A percentile compares a stretch with the other conserved stretches of the same genome.
Evolutionary conservation across 495 filamentous ascomycete species (phyloP).

Genomic region (Penicillium salamii): DNA sequence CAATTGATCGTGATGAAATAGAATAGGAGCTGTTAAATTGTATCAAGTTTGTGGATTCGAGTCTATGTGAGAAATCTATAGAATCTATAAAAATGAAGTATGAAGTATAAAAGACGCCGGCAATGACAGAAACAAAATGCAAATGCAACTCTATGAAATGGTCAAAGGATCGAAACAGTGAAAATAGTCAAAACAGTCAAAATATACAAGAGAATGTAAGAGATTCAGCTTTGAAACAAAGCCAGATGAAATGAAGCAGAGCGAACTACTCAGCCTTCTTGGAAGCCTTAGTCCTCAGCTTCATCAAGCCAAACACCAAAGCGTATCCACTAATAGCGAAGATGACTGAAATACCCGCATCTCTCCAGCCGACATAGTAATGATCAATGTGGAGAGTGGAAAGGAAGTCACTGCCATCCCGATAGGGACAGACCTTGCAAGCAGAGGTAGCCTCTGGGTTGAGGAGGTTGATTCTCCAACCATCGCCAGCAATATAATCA

Average conservation of each 20-base stretch:
- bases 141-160: too few relatives aligned
- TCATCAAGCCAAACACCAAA: constrained; percentile 50
- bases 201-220: too few relatives aligned
- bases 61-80: too few relatives aligned
- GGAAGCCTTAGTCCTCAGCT: constrained; percentile 38
- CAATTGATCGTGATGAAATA: too few relatives aligned
- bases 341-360: constrained; percentile 42
- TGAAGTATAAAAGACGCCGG: too few relatives aligned
- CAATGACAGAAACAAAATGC: too few relatives aligned
- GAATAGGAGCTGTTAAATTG: too few relatives aligned
- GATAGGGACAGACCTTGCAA: constrained; percentile 60
- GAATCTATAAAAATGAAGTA: too few relatives aligned
- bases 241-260: background rate
- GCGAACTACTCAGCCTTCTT: constrained; percentile 36
- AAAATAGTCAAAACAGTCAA: too few relatives aligned
- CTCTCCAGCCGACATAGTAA: constrained; percentile 45
- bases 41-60: too few relatives aligned
- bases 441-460: constrained; percentile 47
- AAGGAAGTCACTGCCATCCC: constrained; percentile 39
- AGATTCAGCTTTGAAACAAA: background rate
- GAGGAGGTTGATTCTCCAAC: constrained; percentile 49
- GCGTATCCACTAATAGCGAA: constrained; percentile 47
- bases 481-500: constrained; percentile 43
- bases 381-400: constrained; percentile 32
- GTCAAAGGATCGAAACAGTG: too few relatives aligned